A percentile compares a stretch with the other conserved stretches of the same genome.
Conservation (phyloP, 2,329 filamentous ascomycete genomes). For the Arthrinium phaeospermum region DNA sequence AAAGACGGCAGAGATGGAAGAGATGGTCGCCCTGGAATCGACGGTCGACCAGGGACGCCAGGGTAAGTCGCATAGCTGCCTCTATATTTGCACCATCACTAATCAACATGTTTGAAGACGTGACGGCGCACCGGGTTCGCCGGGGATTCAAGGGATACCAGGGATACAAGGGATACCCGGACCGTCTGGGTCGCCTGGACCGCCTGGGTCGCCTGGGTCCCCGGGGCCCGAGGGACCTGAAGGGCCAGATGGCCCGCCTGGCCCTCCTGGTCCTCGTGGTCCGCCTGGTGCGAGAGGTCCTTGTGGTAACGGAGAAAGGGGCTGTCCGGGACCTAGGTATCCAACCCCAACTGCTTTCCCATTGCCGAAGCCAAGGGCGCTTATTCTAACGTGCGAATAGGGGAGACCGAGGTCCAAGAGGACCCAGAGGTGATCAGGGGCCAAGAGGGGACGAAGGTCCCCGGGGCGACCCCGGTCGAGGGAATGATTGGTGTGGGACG, state of each 20-base stretch:
- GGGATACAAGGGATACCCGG: background rate
- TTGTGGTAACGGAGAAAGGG: background rate
- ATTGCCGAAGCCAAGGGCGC: background rate
- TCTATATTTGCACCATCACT: background rate
- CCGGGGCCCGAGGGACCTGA: background rate
- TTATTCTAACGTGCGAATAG: background rate
- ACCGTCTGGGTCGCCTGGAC: too few relatives aligned
- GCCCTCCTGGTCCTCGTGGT: background rate
- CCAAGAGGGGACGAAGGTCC: background rate
- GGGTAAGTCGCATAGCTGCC: background rate
- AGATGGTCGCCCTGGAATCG: background rate
- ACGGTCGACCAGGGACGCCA: background rate
- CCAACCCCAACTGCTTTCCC: background rate
- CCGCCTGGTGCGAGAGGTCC: background rate
- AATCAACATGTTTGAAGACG: background rate
- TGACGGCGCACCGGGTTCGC: background rate
- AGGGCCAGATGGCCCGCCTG: background rate
- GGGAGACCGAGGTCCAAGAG: background rate
- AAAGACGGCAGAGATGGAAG: background rate
- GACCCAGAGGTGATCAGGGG: background rate
- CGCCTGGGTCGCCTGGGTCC: too few relatives aligned
- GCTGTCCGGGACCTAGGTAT: background rate
- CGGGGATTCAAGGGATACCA: background rate
- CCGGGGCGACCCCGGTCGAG: background rate
- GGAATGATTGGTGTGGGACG: background rate